These are phyloP conservation scores for Trametes cinnabarina DNA, from an alignment of 768 basidiomycete species.

Conservation along the genomic window DNA sequence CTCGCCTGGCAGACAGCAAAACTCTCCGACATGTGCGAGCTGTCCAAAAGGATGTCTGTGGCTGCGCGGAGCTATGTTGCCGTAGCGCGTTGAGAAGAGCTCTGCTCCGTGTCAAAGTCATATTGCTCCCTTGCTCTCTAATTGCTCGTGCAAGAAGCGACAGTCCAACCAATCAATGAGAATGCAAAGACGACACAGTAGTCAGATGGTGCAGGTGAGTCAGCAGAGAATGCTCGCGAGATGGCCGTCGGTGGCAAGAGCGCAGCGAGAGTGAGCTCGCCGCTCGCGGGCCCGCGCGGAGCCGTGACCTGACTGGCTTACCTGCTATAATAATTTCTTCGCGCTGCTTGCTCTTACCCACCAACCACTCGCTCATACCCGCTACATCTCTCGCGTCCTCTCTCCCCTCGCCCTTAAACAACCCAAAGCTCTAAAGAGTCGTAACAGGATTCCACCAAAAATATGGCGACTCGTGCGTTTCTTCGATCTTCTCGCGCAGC, in stretches of 20 bases:
- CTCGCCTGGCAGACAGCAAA: neutral
- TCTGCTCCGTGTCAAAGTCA: slow-evolving; percentile 17
- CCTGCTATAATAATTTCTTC: neutral
- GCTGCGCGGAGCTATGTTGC: neutral
- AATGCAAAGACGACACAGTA: neutral
- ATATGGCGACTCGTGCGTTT: slow-evolving; percentile 62
- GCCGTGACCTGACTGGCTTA: slow-evolving; percentile 9
- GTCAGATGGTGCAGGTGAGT: slow-evolving; percentile 1
- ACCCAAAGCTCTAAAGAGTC: neutral
- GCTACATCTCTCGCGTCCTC: neutral
- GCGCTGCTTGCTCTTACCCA: neutral
- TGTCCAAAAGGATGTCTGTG: neutral
- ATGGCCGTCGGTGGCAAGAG: neutral
- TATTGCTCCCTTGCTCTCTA: neutral
- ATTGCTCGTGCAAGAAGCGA: too few species aligned
- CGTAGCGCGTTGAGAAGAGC: neutral
- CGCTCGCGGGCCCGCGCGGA: slow-evolving; percentile 14
- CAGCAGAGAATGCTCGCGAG: neutral
- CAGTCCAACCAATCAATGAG: neutral
- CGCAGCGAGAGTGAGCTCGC: neutral
- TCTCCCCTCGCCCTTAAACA: neutral
- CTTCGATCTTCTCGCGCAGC: slow-evolving; percentile 24
- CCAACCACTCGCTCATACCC: slow-evolving; percentile 1
- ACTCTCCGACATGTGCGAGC: neutral
- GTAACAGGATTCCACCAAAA: slow-evolving; percentile 14